phyloP scores from a whole-genome alignment of 176 grass and related monocot genomes.

The Microstegium vimineum region DNA sequence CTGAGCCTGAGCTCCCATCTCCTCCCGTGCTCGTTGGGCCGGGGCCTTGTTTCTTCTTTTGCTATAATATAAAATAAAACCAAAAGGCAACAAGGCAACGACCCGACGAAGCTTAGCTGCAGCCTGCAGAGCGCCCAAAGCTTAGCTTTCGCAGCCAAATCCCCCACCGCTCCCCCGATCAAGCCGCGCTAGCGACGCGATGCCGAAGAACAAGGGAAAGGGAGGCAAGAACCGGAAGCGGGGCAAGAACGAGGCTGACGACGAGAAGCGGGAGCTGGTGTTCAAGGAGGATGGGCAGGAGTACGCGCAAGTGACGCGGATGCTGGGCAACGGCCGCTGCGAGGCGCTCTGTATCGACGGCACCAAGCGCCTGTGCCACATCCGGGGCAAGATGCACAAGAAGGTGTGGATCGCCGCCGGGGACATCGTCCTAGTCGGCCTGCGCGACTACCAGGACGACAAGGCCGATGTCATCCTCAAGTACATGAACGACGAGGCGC shows the following conservation, averaged over 20 bases:
- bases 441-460: slow-evolving; percentile 89
- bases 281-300: slow-evolving; percentile 97
- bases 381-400: slow-evolving; percentile 86
- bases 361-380: slow-evolving; percentile 73
- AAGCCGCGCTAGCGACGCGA: background rate
- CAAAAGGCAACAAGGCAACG: background rate
- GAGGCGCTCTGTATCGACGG: slow-evolving; percentile 77
- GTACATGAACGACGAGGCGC: slow-evolving; percentile 70
- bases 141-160: background rate
- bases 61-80: background rate
- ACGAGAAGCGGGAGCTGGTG: slow-evolving; percentile 86
- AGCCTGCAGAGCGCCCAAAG: background rate
- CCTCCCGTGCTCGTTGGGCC: background rate
- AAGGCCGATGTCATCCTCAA: slow-evolving; percentile 90
- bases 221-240: slow-evolving; percentile 94
- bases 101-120: background rate
- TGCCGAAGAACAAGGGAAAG: slow-evolving; percentile 98
- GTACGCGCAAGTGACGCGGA: slow-evolving; percentile 73
- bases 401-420: slow-evolving; percentile 87
- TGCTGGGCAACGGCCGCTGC: slow-evolving; percentile 73
- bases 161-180: background rate
- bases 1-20: too few relatives aligned
- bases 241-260: slow-evolving; percentile 90
- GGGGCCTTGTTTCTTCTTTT: background rate
- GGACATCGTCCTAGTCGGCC: slow-evolving; percentile 75